These are phyloP conservation scores for Hylodesmum podocarpum DNA, from an alignment of 306 rosid species.

Conservation along the genomic window DNA sequence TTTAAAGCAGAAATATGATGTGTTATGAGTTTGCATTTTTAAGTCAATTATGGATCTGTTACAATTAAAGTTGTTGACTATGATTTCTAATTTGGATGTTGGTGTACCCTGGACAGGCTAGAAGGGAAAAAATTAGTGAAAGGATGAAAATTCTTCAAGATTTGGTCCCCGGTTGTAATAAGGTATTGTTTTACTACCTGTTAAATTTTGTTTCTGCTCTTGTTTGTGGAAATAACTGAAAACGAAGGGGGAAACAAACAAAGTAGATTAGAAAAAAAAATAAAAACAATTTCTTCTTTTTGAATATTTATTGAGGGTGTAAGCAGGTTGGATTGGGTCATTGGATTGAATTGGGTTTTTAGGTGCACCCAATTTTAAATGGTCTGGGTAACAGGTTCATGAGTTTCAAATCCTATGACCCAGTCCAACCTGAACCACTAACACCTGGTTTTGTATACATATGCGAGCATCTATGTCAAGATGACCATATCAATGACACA, in stretches of 20 bases:
- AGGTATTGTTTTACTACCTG: constrained; percentile 48
- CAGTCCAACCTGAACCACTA: too few relatives aligned
- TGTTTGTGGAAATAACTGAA: neutral
- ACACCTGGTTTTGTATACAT: too few relatives aligned
- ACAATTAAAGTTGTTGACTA: constrained; percentile 12
- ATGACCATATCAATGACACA: neutral
- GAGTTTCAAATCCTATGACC: too few relatives aligned
- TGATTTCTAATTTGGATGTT: constrained; percentile 34
- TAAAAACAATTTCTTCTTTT: too few relatives aligned
- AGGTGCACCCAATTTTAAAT: too few relatives aligned
- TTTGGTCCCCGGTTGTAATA: constrained; percentile 93
- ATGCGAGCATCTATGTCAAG: too few relatives aligned
- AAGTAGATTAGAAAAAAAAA: neutral
- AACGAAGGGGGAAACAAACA: neutral
- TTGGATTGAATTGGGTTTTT: too few relatives aligned
- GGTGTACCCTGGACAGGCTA: constrained; percentile 55
- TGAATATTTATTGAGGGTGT: too few relatives aligned
- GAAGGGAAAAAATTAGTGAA: constrained; percentile 94
- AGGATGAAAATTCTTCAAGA: constrained; percentile 95
- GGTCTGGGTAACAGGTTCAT: too few relatives aligned
- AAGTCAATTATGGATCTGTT: constrained; percentile 25
- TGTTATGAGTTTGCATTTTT: too few relatives aligned
- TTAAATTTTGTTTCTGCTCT: neutral
- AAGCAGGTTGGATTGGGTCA: too few relatives aligned
- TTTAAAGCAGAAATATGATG: constrained; percentile 8